These are phyloP conservation scores for Pyrenophora teres DNA, from an alignment of 2,329 filamentous ascomycete genomes.

Conservation along the genomic window DNA sequence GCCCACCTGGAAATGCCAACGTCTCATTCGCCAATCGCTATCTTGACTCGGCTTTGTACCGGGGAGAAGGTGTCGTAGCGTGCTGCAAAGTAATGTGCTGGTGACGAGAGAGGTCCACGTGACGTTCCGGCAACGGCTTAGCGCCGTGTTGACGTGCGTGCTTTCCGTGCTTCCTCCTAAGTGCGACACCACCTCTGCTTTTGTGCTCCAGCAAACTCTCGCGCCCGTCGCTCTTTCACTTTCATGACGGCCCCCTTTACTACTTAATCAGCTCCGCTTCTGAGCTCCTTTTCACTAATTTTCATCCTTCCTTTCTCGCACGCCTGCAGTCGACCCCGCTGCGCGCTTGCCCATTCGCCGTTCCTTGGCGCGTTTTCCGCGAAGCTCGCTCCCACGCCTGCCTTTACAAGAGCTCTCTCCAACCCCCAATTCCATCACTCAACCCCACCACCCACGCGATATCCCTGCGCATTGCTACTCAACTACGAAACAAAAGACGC, in stretches of 20 bases:
- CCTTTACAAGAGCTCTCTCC: slow-evolving; percentile 23
- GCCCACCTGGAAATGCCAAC: slow-evolving; percentile 4
- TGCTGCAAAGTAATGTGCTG: slow-evolving; percentile 6
- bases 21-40: slow-evolving; percentile 20
- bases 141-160: slow-evolving; percentile 13
- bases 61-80: background rate
- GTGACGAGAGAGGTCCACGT: slow-evolving; percentile 19
- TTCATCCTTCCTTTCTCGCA: slow-evolving; percentile 24
- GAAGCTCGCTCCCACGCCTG: slow-evolving; percentile 26
- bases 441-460: slow-evolving; percentile 23
- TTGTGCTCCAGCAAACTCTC: slow-evolving; percentile 17
- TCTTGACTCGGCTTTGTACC: slow-evolving; percentile 17
- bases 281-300: slow-evolving; percentile 25
- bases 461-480: slow-evolving; percentile 27
- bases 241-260: slow-evolving; percentile 36
- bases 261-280: slow-evolving; percentile 39
- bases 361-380: slow-evolving; percentile 44
- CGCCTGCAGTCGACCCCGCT: slow-evolving; percentile 19
- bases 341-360: slow-evolving; percentile 24
- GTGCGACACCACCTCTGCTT: slow-evolving; percentile 21
- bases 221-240: slow-evolving; percentile 29
- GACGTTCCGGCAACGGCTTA: slow-evolving; percentile 18
- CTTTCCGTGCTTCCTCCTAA: slow-evolving; percentile 14
- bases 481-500: slow-evolving; percentile 25
- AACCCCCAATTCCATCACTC: slow-evolving; percentile 22